phyloP scores from a whole-genome alignment of 2,329 filamentous ascomycete genomes.

The Colletotrichum noveboracense region DNA sequence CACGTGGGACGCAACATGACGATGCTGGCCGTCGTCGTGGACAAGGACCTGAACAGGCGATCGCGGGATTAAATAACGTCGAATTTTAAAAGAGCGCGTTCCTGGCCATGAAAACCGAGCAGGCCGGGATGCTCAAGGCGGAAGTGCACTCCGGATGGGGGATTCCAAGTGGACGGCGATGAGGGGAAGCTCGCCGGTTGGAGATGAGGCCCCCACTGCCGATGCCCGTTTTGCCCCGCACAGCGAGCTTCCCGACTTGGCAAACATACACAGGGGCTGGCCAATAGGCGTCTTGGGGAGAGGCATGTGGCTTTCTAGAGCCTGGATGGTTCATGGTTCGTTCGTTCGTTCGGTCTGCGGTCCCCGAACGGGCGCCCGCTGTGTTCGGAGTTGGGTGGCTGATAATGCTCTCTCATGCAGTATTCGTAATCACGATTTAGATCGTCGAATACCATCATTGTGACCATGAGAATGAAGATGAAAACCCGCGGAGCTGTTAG shows the following conservation, averaged over 20 bases:
- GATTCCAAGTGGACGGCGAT: background rate
- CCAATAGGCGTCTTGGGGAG: background rate
- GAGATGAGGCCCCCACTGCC: background rate
- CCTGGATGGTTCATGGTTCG: background rate
- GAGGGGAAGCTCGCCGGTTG: background rate
- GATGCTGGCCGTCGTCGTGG: background rate
- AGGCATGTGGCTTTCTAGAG: background rate
- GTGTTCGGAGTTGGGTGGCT: background rate
- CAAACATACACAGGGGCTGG: background rate
- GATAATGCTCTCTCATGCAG: background rate
- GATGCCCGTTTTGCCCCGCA: background rate
- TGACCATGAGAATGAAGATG: background rate
- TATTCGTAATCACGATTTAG: no score
- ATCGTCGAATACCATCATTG: no score
- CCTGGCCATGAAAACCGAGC: background rate
- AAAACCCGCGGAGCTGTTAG: background rate
- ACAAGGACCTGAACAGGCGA: background rate
- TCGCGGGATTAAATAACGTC: background rate
- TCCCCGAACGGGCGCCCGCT: no score
- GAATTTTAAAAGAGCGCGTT: background rate
- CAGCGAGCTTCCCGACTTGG: slow-evolving; percentile 7
- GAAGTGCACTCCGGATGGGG: background rate
- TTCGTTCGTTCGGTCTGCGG: background rate
- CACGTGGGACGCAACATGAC: background rate
- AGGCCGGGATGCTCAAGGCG: background rate